Evolutionary conservation across 1,139 yeast genomes (phyloP).

Genomic region (Taphrina confusa): DNA sequence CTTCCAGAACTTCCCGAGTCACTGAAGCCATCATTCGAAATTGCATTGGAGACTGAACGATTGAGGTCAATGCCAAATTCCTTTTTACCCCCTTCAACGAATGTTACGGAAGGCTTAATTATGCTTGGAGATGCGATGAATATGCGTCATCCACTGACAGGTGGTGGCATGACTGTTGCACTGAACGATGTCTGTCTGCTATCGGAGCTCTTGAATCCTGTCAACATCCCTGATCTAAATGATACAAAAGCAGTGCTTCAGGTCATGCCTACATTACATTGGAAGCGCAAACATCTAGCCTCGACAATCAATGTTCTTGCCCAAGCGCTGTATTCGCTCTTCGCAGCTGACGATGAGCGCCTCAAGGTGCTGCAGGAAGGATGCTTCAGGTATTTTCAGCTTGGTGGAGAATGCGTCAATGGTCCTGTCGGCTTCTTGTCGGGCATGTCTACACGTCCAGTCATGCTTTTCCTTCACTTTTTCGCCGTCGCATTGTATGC

Average conservation of each 20-base stretch:
- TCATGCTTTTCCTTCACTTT: slow-evolving; percentile 37
- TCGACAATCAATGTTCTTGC: slow-evolving; percentile 88
- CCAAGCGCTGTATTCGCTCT: slow-evolving; percentile 81
- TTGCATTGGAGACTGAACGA: slow-evolving; percentile 57
- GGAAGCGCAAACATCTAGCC: slow-evolving; percentile 72
- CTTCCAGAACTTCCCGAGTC: slow-evolving; percentile 67
- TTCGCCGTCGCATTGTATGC: slow-evolving; percentile 38
- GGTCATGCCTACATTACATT: slow-evolving; percentile 67
- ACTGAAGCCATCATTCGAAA: slow-evolving; percentile 65
- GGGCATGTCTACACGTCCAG: slow-evolving; percentile 50
- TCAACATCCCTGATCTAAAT: slow-evolving; percentile 58
- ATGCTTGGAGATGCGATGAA: slow-evolving; percentile 91
- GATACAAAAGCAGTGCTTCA: slow-evolving; percentile 60
- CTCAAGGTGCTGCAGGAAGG: slow-evolving; percentile 77
- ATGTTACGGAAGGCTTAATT: slow-evolving; percentile 71
- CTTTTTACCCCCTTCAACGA: slow-evolving; percentile 72
- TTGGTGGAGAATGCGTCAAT: slow-evolving; percentile 76
- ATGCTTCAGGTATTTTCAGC: slow-evolving; percentile 79
- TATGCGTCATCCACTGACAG: slow-evolving; percentile 98
- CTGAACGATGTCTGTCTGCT: slow-evolving; percentile 78
- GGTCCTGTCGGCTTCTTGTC: slow-evolving; percentile 83
- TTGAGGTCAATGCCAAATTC: slow-evolving; percentile 93
- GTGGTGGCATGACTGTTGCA: slow-evolving; percentile 99
- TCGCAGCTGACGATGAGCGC: slow-evolving; percentile 53
- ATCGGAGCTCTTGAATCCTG: slow-evolving; percentile 60